Percentiles rank a stretch among this genome's conserved stretches.
Conservation (phyloP, 2,329 filamentous ascomycete genomes). For the Alternaria solani region DNA sequence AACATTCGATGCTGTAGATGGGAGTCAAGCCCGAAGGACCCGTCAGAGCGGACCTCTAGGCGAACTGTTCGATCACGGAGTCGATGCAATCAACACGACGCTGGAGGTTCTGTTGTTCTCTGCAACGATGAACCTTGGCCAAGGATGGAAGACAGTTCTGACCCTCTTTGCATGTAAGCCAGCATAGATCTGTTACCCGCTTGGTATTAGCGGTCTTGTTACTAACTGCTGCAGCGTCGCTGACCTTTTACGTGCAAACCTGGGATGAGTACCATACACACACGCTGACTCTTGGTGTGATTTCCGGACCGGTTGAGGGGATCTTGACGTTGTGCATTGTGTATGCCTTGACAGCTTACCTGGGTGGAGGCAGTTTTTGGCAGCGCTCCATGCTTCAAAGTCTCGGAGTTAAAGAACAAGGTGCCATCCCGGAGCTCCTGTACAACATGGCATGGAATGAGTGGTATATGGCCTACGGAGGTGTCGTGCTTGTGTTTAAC, state of each 20-base stretch:
- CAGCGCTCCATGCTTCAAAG: slow-evolving; percentile 79
- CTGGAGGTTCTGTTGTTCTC: slow-evolving; percentile 93
- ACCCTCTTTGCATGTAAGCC: slow-evolving; percentile 78
- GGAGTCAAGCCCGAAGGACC: slow-evolving; percentile 88
- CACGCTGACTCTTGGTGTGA: slow-evolving; percentile 86
- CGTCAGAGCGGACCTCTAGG: slow-evolving; percentile 91
- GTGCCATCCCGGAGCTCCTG: slow-evolving; percentile 71
- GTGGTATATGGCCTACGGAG: slow-evolving; percentile 91
- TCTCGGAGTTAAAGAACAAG: slow-evolving; percentile 70
- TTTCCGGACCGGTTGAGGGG: slow-evolving; percentile 95
- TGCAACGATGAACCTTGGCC: slow-evolving; percentile 89
- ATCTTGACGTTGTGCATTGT: slow-evolving; percentile 83
- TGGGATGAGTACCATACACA: slow-evolving; percentile 99
- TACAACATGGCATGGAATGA: slow-evolving; percentile 88
- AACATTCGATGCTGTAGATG: slow-evolving; percentile 97
- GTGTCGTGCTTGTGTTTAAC: slow-evolving; percentile 82
- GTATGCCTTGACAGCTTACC: slow-evolving; percentile 82
- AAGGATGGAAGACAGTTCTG: slow-evolving; percentile 87
- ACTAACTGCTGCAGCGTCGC: slow-evolving; percentile 64
- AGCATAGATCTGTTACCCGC: not conserved
- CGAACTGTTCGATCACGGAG: slow-evolving; percentile 95
- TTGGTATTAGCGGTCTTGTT: not conserved
- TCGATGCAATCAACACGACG: slow-evolving; percentile 96
- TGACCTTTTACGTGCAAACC: slow-evolving; percentile 98
- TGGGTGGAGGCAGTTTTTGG: slow-evolving; percentile 94